Percentiles rank a stretch among this genome's conserved stretches.
Evolutionary conservation across 1,139 yeast species (phyloP).

Genomic region (Candida smagusa): DNA sequence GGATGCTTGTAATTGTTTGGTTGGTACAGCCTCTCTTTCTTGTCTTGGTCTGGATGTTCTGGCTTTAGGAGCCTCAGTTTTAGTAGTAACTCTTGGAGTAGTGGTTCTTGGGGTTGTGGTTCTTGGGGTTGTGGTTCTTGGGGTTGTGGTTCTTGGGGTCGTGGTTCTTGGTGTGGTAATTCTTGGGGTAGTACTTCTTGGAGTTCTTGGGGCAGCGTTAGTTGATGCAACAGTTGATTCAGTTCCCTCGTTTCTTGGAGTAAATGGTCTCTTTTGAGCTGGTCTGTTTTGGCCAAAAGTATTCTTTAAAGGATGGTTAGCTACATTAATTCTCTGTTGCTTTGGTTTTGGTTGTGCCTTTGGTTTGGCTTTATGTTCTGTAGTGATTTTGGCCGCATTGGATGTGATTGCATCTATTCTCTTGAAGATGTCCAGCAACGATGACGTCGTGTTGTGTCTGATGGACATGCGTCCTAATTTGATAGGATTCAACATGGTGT

Average conservation of each 20-base stretch:
- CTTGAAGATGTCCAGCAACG: constrained; percentile 31
- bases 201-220: constrained; percentile 1
- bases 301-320: constrained; percentile 12
- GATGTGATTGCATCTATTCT: constrained; percentile 32
- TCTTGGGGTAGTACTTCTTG: constrained; percentile 2
- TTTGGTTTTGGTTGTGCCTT: constrained; percentile 3
- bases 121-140: background rate
- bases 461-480: background rate
- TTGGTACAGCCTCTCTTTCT: constrained; percentile 3
- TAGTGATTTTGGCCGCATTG: constrained; percentile 9
- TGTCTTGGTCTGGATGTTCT: no score
- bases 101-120: background rate
- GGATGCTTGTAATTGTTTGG: constrained; percentile 13
- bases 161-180: constrained; percentile 1
- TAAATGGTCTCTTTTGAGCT: no score
- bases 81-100: background rate
- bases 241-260: no score
- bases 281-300: constrained; percentile 1
- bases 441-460: constrained; percentile 10
- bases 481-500: background rate
- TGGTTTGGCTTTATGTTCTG: constrained; percentile 2
- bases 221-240: background rate
- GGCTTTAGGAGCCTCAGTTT: background rate
- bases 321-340: constrained; percentile 5
- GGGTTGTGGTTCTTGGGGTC: constrained; percentile 1